phyloP scores from a whole-genome alignment of 2,329 filamentous ascomycete species.

The Aspergillus caelatus region DNA sequence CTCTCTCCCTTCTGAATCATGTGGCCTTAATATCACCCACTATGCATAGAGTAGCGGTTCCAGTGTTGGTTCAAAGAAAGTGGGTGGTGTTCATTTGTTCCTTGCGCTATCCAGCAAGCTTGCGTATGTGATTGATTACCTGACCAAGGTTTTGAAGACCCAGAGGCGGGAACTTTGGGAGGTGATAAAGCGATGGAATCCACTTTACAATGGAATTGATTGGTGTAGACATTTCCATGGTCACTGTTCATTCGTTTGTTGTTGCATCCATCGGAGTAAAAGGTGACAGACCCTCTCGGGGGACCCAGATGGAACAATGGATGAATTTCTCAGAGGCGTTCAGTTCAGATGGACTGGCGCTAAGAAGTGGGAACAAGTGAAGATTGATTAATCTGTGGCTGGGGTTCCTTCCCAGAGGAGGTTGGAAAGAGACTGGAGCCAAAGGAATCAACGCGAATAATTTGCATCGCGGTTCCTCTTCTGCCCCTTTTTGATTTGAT shows the following conservation, averaged over 20 bases:
- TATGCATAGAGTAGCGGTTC: neutral
- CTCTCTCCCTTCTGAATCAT: neutral
- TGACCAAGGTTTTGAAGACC: constrained; percentile 4
- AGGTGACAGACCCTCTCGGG: neutral
- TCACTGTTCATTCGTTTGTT: neutral
- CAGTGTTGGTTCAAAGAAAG: neutral
- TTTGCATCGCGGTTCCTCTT: neutral
- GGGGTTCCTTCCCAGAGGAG: neutral
- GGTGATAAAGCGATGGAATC: constrained; percentile 2
- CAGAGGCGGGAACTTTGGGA: constrained; percentile 10
- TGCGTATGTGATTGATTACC: constrained; percentile 9
- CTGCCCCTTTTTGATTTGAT: neutral
- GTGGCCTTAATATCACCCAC: neutral
- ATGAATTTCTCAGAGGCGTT: neutral
- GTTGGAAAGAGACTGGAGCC: neutral
- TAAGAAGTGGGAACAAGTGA: constrained; percentile 5
- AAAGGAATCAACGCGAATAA: constrained; percentile 1
- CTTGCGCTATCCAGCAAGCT: neutral
- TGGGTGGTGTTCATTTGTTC: neutral
- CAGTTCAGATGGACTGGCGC: constrained; percentile 1
- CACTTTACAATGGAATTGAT: constrained; percentile 6
- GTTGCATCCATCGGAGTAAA: neutral
- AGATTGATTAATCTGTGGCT: constrained; percentile 17
- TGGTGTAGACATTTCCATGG: neutral
- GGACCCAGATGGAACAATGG: neutral